Conservation (phyloP, 805 yeast genomes). For the Danielia oregonensis region DNA sequence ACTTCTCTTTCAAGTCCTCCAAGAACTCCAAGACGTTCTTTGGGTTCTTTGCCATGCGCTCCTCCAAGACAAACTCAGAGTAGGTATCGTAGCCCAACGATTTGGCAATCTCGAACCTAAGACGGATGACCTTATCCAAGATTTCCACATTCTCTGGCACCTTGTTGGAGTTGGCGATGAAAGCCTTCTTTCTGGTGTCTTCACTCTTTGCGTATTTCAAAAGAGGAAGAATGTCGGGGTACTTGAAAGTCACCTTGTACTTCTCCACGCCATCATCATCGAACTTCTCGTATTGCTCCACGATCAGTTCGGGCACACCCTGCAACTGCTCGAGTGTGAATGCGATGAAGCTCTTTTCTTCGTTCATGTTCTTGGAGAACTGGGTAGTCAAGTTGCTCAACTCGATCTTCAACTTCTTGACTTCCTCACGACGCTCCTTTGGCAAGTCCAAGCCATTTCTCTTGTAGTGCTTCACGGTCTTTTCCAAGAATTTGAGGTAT, state of each 20-base stretch:
- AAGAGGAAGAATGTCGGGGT: constrained; percentile 78
- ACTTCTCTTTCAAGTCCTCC: constrained; percentile 54
- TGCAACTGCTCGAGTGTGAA: constrained; percentile 64
- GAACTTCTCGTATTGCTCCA: constrained; percentile 53
- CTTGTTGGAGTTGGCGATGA: constrained; percentile 64
- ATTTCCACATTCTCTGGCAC: constrained; percentile 57
- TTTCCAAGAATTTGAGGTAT: constrained; percentile 53
- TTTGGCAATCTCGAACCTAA: constrained; percentile 61
- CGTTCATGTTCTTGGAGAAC: constrained; percentile 66
- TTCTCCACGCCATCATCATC: constrained; percentile 39
- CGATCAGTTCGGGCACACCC: constrained; percentile 68
- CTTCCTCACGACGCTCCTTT: constrained; percentile 48
- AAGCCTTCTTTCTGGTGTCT: constrained; percentile 65
- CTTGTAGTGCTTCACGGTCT: constrained; percentile 52
- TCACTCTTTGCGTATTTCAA: constrained; percentile 63
- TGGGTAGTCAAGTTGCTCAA: constrained; percentile 54
- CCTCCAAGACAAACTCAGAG: constrained; percentile 69
- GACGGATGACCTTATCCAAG: constrained; percentile 53
- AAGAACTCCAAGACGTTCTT: constrained; percentile 59
- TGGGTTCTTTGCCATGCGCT: constrained; percentile 74
- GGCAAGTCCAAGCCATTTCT: constrained; percentile 69
- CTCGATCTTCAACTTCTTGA: constrained; percentile 56
- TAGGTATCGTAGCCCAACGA: constrained; percentile 64
- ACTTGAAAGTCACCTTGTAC: constrained; percentile 70
- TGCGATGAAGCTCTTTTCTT: constrained; percentile 56